Evolutionary conservation across 352 stramenopile species (phyloP).

Genomic region (Pythium myriotylum): DNA sequence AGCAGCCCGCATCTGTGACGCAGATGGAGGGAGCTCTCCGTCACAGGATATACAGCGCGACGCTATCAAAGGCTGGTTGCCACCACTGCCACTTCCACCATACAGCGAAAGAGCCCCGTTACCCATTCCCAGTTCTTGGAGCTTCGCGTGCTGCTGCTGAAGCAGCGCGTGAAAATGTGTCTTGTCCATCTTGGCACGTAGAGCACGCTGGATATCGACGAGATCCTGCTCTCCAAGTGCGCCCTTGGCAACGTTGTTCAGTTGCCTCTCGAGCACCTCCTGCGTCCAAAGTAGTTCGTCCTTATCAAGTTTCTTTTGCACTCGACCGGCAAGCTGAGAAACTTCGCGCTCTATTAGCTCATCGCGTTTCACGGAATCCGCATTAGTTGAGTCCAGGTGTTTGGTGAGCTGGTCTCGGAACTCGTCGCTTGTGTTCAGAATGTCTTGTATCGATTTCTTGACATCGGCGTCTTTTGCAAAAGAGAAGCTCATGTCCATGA

Average conservation of each 20-base stretch:
- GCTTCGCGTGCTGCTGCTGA: slow-evolving; percentile 46
- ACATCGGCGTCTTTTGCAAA: slow-evolving; percentile 79
- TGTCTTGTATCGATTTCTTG: slow-evolving; percentile 70
- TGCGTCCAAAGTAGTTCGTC: slow-evolving; percentile 79
- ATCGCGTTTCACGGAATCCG: slow-evolving; percentile 51
- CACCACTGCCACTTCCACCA: slow-evolving; percentile 10
- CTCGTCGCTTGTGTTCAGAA: slow-evolving; percentile 49
- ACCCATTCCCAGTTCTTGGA: slow-evolving; percentile 23
- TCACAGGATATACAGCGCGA: slow-evolving; percentile 76
- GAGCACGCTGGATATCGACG: slow-evolving; percentile 53
- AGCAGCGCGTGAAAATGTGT: slow-evolving; percentile 55
- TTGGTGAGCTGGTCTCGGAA: slow-evolving; percentile 45
- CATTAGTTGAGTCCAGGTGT: slow-evolving; percentile 49
- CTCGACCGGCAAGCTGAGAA: slow-evolving; percentile 56
- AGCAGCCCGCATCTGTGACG: slow-evolving; percentile 58
- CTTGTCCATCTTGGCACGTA: slow-evolving; percentile 66
- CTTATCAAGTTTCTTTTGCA: slow-evolving; percentile 80
- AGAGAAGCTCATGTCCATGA: slow-evolving; percentile 63
- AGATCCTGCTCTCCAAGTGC: slow-evolving; percentile 69
- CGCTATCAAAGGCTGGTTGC: slow-evolving; percentile 38
- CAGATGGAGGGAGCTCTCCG: slow-evolving; percentile 56
- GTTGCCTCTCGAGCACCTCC: slow-evolving; percentile 63
- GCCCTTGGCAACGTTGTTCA: slow-evolving; percentile 66
- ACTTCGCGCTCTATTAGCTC: slow-evolving; percentile 60
- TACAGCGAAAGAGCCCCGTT: slow-evolving; percentile 16